A percentile compares a stretch with the other conserved stretches of the same genome.
These are phyloP conservation scores for Lyophyllum shimeji DNA, from an alignment of 768 basidiomycete species.

Conservation along the genomic window DNA sequence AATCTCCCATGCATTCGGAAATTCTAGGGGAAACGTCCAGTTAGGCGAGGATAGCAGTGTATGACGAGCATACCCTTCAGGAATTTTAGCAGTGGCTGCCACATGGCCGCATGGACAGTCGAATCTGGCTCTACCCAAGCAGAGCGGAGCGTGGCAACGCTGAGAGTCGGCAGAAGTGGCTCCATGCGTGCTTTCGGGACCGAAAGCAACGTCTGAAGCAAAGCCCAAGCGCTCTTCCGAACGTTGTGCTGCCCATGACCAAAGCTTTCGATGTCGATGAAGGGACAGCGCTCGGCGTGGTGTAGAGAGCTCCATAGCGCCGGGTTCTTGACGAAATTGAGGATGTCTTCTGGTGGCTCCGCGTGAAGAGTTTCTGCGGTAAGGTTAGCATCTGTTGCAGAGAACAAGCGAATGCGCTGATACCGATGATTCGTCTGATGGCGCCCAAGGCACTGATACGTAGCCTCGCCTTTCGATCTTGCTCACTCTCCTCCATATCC, in stretches of 20 bases:
- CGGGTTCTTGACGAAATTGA: constrained; percentile 46
- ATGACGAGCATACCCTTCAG: constrained; percentile 56
- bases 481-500: constrained; percentile 64
- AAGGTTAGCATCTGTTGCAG: background rate
- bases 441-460: constrained; percentile 69
- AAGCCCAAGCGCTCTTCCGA: constrained; percentile 67
- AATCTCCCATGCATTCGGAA: constrained; percentile 63
- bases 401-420: constrained; percentile 4
- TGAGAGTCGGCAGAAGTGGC: constrained; percentile 44
- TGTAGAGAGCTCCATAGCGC: constrained; percentile 61
- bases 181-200: constrained; percentile 38
- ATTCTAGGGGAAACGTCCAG: constrained; percentile 39
- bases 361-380: constrained; percentile 16
- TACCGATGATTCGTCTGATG: constrained; percentile 63
- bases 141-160: constrained; percentile 62
- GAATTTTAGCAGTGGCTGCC: constrained; percentile 69
- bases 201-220: constrained; percentile 47
- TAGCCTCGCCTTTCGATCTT: constrained; percentile 69
- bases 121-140: constrained; percentile 69
- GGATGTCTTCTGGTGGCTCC: constrained; percentile 27
- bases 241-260: constrained; percentile 71
- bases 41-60: background rate
- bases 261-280: constrained; percentile 44
- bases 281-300: constrained; percentile 40
- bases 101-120: constrained; percentile 66